phyloP scores from a whole-genome alignment of 306 rosid genomes.

The Gastrolobium villosum region DNA sequence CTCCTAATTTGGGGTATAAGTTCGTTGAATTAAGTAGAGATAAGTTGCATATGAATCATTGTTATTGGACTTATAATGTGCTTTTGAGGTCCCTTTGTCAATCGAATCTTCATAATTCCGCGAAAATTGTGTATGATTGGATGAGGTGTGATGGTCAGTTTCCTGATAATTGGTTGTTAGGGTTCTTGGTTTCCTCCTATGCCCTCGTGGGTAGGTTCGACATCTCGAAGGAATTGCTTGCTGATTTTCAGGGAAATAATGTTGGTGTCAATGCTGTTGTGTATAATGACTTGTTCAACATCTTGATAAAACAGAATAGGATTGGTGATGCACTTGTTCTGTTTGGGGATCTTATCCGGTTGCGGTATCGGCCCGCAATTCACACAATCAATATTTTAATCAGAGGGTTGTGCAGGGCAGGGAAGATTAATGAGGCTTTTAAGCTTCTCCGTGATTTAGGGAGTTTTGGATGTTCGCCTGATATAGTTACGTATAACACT shows the following conservation, averaged over 20 bases:
- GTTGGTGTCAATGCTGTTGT: constrained; percentile 55
- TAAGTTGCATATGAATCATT: constrained; percentile 58
- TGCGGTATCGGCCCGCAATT: constrained; percentile 53
- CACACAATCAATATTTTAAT: constrained; percentile 74
- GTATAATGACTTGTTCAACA: constrained; percentile 69
- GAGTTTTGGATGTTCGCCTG: constrained; percentile 68
- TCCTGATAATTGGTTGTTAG: constrained; percentile 63
- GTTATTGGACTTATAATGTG: constrained; percentile 63
- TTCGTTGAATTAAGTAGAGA: constrained; percentile 72
- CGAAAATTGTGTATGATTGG: constrained; percentile 75
- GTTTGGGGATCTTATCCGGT: constrained; percentile 63
- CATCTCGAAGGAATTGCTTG: constrained; percentile 63
- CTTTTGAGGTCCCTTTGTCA: constrained; percentile 78
- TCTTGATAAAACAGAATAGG: constrained; percentile 61
- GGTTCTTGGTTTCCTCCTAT: constrained; percentile 66
- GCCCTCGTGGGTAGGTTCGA: constrained; percentile 65
- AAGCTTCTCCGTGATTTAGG: constrained; percentile 63
- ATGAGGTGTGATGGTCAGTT: constrained; percentile 72
- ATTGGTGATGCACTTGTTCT: constrained; percentile 64
- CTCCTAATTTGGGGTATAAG: constrained; percentile 63
- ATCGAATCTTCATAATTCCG: constrained; percentile 65
- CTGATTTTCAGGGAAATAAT: constrained; percentile 56
- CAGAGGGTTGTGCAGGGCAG: constrained; percentile 68
- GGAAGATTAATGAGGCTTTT: constrained; percentile 62
- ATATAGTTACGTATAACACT: constrained; percentile 69